phyloP scores from a whole-genome alignment of 1,284 basidiomycete genomes.

The Microbotryum lychnidis-dioicae region DNA sequence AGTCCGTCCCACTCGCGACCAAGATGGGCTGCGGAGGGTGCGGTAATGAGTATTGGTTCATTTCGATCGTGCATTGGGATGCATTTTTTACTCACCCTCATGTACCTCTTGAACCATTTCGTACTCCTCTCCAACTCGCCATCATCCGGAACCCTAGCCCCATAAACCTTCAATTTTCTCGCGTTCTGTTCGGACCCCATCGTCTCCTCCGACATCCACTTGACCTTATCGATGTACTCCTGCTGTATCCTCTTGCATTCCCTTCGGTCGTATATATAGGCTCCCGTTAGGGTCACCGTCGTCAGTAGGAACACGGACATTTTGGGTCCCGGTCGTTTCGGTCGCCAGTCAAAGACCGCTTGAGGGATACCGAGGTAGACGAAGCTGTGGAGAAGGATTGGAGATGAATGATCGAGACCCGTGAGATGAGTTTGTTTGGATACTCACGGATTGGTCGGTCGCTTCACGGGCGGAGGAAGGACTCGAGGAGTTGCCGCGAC shows the following conservation, averaged over 20 bases:
- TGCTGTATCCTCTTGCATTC: constrained; percentile 51
- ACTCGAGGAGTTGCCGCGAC: constrained; percentile 6
- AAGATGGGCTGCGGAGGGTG: constrained; percentile 63
- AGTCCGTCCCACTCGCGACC: constrained; percentile 89
- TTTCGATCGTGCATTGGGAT: too few relatives aligned
- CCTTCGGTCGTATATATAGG: constrained; percentile 29
- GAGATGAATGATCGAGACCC: too few relatives aligned
- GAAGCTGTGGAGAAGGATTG: constrained; percentile 7
- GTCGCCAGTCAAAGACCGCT: constrained; percentile 29
- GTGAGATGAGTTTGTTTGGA: neutral
- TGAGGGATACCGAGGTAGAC: constrained; percentile 32
- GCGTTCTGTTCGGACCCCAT: constrained; percentile 60
- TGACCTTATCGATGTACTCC: constrained; percentile 71
- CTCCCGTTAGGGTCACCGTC: constrained; percentile 10
- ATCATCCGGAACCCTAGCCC: constrained; percentile 85
- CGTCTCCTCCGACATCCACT: constrained; percentile 61
- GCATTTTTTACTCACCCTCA: constrained; percentile 60
- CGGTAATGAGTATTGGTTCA: too few relatives aligned
- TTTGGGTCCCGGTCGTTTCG: constrained; percentile 25
- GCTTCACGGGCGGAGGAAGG: constrained; percentile 2
- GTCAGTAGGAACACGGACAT: constrained; percentile 26
- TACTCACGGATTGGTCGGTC: constrained; percentile 15
- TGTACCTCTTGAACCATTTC: constrained; percentile 86
- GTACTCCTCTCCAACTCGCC: constrained; percentile 78
- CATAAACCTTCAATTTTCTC: constrained; percentile 78